A percentile compares a stretch with the other conserved stretches of the same genome.
phyloP scores from a whole-genome alignment of 2,329 filamentous ascomycete species.

The Sporothrix globosa region DNA sequence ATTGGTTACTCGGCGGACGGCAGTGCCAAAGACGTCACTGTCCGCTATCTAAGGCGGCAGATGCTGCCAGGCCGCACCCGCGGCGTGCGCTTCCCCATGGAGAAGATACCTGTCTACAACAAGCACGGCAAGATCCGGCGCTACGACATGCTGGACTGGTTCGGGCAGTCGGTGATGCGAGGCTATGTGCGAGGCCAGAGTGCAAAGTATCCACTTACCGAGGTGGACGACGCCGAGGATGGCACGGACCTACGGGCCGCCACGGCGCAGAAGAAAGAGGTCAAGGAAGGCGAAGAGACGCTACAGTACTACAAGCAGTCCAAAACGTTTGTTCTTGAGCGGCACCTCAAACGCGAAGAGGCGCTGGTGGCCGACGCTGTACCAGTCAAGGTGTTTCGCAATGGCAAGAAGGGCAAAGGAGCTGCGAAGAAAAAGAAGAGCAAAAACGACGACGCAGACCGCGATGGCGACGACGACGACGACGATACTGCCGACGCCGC shows the following conservation, averaged over 20 bases:
- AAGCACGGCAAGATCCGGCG: slow-evolving; percentile 74
- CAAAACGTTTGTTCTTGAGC: slow-evolving; percentile 78
- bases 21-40: slow-evolving; percentile 91
- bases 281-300: slow-evolving; percentile 76
- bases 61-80: slow-evolving; percentile 88
- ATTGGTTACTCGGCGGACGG: slow-evolving; percentile 81
- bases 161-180: slow-evolving; percentile 71
- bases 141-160: slow-evolving; percentile 85
- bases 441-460: background rate
- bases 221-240: slow-evolving; percentile 79
- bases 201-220: slow-evolving; percentile 60
- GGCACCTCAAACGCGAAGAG: slow-evolving; percentile 90
- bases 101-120: slow-evolving; percentile 81
- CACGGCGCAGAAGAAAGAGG: slow-evolving; percentile 71
- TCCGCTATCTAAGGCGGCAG: slow-evolving; percentile 82
- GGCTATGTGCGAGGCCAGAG: slow-evolving; percentile 62
- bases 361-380: slow-evolving; percentile 71
- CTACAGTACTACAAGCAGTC: slow-evolving; percentile 87
- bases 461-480: background rate
- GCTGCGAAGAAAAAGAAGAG: slow-evolving; percentile 14
- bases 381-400: slow-evolving; percentile 72
- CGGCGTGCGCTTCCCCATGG: slow-evolving; percentile 73
- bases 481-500: background rate
- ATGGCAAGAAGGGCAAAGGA: slow-evolving; percentile 58
- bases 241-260: slow-evolving; percentile 73